phyloP scores from a whole-genome alignment of 2,329 filamentous ascomycete species.

The Metarhizium album region DNA sequence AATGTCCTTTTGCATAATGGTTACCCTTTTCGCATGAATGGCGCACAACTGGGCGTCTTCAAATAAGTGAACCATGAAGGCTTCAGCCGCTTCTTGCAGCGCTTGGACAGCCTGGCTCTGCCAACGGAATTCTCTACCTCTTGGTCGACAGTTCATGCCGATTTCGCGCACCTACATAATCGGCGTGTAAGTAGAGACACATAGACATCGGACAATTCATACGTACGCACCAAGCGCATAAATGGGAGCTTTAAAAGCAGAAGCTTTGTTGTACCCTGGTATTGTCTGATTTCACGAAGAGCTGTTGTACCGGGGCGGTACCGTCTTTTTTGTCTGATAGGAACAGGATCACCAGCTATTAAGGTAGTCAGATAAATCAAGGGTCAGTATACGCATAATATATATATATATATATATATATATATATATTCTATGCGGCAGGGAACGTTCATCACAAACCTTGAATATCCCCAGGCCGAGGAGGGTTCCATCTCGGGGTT shows the following conservation, averaged over 20 bases:
- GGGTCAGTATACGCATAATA: neutral
- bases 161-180: slow-evolving; percentile 49
- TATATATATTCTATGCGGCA: no score
- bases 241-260: slow-evolving; percentile 74
- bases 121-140: slow-evolving; percentile 71
- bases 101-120: slow-evolving; percentile 91
- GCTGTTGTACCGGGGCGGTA: slow-evolving; percentile 76
- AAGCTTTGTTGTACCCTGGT: slow-evolving; percentile 83
- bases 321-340: slow-evolving; percentile 48
- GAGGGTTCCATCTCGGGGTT: slow-evolving; percentile 4
- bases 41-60: slow-evolving; percentile 78
- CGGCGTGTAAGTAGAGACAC: neutral
- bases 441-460: slow-evolving; percentile 16
- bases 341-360: slow-evolving; percentile 63
- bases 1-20: slow-evolving; percentile 97
- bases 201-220: neutral
- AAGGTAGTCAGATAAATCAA: slow-evolving; percentile 12
- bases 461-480: slow-evolving; percentile 29
- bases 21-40: slow-evolving; percentile 92
- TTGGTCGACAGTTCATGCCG: slow-evolving; percentile 51
- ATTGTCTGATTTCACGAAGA: slow-evolving; percentile 80
- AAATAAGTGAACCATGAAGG: slow-evolving; percentile 92
- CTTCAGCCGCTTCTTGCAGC: slow-evolving; percentile 91
- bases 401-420: no score
- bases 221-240: slow-evolving; percentile 52